Evolutionary conservation across 2,329 filamentous ascomycete species (phyloP).

Genomic region (Bertia moriformis): DNA sequence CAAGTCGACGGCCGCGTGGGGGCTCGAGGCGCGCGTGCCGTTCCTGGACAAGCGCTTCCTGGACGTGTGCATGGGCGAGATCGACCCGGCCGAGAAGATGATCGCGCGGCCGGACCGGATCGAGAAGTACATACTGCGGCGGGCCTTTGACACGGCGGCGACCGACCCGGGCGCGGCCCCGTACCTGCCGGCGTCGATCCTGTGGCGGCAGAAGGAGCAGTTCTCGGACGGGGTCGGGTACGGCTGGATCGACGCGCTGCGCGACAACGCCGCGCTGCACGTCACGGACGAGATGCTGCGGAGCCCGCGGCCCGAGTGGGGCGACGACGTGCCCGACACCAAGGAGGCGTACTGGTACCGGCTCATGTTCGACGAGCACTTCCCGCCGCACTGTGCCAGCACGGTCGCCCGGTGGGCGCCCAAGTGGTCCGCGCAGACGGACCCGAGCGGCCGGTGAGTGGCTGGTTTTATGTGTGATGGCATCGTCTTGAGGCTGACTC

Average conservation of each 20-base stretch:
- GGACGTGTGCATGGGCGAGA: conserved; percentile 13
- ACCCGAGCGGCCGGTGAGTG: conserved; percentile 75
- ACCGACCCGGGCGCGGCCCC: conserved; percentile 61
- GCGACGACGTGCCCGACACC: conserved; percentile 75
- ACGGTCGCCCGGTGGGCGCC: conserved; percentile 96
- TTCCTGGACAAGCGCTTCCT: conserved; percentile 17
- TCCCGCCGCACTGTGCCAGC: conserved; percentile 76
- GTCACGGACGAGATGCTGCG: conserved; percentile 97
- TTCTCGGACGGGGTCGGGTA: conserved; percentile 98
- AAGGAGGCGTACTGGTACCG: conserved; percentile 99
- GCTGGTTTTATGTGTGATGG: background rate
- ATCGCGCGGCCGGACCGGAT: conserved; percentile 48
- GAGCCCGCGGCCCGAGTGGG: conserved; percentile 95
- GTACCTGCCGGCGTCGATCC: conserved; percentile 89
- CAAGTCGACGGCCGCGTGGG: conserved; percentile 13
- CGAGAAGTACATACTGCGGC: conserved; percentile 95
- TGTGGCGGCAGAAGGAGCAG: conserved; percentile 98
- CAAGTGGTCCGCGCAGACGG: conserved; percentile 90
- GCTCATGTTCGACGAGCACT: conserved; percentile 96
- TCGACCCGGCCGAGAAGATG: conserved; percentile 14
- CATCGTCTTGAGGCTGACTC: background rate
- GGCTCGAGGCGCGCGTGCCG: conserved; percentile 17
- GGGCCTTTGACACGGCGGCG: conserved; percentile 87
- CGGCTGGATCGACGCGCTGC: conserved; percentile 95
- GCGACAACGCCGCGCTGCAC: conserved; percentile 78